Evolutionary conservation across 257 asterid genomes (phyloP).

Genomic region (Rubia yunnanensis): DNA sequence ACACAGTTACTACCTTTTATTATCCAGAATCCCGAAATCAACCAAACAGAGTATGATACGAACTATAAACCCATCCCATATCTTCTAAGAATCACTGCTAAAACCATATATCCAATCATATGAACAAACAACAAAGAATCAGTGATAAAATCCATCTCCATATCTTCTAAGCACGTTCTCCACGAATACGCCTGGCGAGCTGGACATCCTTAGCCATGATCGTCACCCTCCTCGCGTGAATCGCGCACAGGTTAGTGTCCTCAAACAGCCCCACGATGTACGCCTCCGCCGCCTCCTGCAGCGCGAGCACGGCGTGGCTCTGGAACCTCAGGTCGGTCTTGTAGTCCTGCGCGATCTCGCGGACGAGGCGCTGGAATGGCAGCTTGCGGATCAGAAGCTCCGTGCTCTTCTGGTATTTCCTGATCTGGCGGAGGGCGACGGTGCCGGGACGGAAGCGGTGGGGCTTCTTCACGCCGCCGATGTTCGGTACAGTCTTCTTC

Average conservation of each 20-base stretch:
- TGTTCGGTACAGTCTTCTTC: conserved; percentile 59
- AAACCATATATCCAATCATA: too few relatives aligned
- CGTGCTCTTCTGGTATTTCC: conserved; percentile 69
- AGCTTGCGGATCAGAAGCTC: conserved; percentile 67
- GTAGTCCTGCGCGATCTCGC: conserved; percentile 52
- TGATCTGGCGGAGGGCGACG: conserved; percentile 75
- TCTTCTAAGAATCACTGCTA: too few relatives aligned
- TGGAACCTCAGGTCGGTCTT: conserved; percentile 49
- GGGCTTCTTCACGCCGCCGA: conserved; percentile 84
- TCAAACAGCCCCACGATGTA: conserved; percentile 69
- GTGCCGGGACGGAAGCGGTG: conserved; percentile 83
- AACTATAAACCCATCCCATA: too few relatives aligned
- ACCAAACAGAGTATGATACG: too few relatives aligned
- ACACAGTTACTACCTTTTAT: too few relatives aligned
- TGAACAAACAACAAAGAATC: too few relatives aligned
- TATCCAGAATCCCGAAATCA: too few relatives aligned
- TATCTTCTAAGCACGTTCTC: neutral
- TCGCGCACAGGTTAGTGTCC: conserved; percentile 69
- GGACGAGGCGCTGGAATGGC: conserved; percentile 63
- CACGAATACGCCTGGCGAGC: conserved; percentile 51
- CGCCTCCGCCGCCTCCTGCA: conserved; percentile 75
- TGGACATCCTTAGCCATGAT: conserved; percentile 79
- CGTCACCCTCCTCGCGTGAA: conserved; percentile 71
- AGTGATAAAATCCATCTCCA: too few relatives aligned
- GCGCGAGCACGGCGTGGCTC: conserved; percentile 57